Conservation (phyloP, 768 basidiomycete genomes). For the Leccinum incarnatum region DNA sequence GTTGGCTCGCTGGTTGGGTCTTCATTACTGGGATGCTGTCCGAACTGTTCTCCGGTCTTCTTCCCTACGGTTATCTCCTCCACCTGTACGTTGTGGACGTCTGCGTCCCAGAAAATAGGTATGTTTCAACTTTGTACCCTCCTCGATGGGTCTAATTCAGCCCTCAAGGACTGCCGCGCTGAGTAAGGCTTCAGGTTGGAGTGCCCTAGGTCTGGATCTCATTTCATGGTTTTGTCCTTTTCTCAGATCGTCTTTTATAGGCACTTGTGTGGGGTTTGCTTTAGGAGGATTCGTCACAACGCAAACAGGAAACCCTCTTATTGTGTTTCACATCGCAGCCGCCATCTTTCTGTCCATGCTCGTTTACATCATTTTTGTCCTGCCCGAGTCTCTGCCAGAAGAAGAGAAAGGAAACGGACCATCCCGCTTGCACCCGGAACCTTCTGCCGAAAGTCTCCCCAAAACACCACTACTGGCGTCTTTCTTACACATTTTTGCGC, state of each 20-base stretch:
- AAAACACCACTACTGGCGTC: neutral
- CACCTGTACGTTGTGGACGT: slow-evolving; percentile 31
- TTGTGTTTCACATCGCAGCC: slow-evolving; percentile 22
- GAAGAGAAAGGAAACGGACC: slow-evolving; percentile 22
- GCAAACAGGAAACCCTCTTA: slow-evolving; percentile 17
- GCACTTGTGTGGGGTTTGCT: slow-evolving; percentile 26
- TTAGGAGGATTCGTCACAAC: slow-evolving; percentile 32
- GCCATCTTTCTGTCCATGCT: slow-evolving; percentile 14
- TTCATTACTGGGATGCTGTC: slow-evolving; percentile 21
- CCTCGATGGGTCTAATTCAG: slow-evolving; percentile 3
- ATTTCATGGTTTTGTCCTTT: neutral
- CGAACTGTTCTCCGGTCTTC: slow-evolving; percentile 10
- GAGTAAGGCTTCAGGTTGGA: slow-evolving; percentile 31
- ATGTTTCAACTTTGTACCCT: neutral
- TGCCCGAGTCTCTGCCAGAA: slow-evolving; percentile 33
- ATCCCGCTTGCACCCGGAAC: slow-evolving; percentile 2
- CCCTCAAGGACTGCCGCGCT: slow-evolving; percentile 24
- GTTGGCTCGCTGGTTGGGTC: slow-evolving; percentile 13
- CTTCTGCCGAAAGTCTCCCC: neutral
- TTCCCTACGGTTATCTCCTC: slow-evolving; percentile 18
- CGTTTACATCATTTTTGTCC: slow-evolving; percentile 22
- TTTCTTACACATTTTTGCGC: slow-evolving; percentile 19
- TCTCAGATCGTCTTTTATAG: slow-evolving; percentile 10
- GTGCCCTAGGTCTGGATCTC: slow-evolving; percentile 20
- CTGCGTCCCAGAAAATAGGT: slow-evolving; percentile 25